These are phyloP conservation scores for Jackrogersella multiformis DNA, from an alignment of 495 filamentous ascomycete species.

Conservation along the genomic window DNA sequence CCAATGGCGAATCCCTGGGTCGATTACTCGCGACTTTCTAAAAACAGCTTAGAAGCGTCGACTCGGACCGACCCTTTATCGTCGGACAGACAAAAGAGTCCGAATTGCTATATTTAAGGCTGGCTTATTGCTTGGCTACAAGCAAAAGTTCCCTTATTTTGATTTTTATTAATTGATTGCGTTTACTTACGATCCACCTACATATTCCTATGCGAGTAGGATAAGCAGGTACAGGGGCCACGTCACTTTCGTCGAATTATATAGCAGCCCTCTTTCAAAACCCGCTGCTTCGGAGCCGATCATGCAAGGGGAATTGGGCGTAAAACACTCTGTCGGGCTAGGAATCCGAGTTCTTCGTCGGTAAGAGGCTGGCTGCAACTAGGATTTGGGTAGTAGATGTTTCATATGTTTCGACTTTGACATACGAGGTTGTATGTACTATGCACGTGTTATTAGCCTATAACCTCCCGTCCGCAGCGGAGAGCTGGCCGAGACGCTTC, in stretches of 20 bases:
- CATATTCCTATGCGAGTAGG: too few relatives aligned
- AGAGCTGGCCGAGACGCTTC: slow-evolving; percentile 24
- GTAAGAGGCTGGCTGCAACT: neutral
- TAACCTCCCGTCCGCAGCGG: neutral
- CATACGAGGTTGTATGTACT: slow-evolving; percentile 4
- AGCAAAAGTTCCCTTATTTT: slow-evolving; percentile 11
- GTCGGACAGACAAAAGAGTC: neutral
- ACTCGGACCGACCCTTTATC: slow-evolving; percentile 7
- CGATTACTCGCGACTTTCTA: neutral
- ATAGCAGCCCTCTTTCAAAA: neutral
- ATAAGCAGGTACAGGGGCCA: slow-evolving; percentile 2
- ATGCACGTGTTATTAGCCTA: slow-evolving; percentile 21
- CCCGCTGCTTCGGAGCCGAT: neutral
- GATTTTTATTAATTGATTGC: neutral
- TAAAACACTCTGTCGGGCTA: too few relatives aligned
- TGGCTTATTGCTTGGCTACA: slow-evolving; percentile 4
- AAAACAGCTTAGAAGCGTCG: neutral
- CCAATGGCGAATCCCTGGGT: neutral
- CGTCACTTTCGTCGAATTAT: neutral
- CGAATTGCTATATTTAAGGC: neutral
- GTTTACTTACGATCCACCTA: neutral
- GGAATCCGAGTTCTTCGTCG: too few relatives aligned
- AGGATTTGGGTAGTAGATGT: slow-evolving; percentile 23
- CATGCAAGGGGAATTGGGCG: too few relatives aligned
- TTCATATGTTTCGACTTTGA: slow-evolving; percentile 1